Evolutionary conservation across 2,329 filamentous ascomycete genomes (phyloP).

Genomic region (Colletotrichum orbiculare): DNA sequence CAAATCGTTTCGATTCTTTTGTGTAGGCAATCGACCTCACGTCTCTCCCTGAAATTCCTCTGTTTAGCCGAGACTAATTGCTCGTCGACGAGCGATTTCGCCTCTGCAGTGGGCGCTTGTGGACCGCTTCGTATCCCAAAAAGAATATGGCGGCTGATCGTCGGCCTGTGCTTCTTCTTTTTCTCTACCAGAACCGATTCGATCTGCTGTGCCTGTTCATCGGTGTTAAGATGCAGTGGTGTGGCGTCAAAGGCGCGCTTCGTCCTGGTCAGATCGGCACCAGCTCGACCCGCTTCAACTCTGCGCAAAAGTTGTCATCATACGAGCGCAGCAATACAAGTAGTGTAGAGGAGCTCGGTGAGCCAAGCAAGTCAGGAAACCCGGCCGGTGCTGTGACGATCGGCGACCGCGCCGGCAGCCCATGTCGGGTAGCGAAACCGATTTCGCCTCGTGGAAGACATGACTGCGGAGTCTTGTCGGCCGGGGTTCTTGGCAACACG

Average conservation of each 20-base stretch:
- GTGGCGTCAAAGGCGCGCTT: slow-evolving; percentile 27
- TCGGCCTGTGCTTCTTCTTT: slow-evolving; percentile 7
- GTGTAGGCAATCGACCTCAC: too few species aligned
- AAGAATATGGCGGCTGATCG: slow-evolving; percentile 14
- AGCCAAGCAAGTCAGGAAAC: slow-evolving; percentile 9
- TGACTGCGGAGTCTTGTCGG: slow-evolving; percentile 1
- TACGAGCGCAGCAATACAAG: neutral
- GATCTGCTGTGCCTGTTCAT: slow-evolving; percentile 24
- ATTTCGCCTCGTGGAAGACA: neutral
- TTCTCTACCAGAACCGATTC: neutral
- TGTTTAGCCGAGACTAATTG: neutral
- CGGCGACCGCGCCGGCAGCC: slow-evolving; percentile 8
- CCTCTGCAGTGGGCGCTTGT: slow-evolving; percentile 13
- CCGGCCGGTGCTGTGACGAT: slow-evolving; percentile 13
- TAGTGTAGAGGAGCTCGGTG: neutral
- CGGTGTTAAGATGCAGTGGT: slow-evolving; percentile 13
- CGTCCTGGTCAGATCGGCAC: slow-evolving; percentile 18
- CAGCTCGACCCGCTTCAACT: slow-evolving; percentile 15
- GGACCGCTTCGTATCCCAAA: slow-evolving; percentile 24
- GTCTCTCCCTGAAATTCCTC: slow-evolving; percentile 2
- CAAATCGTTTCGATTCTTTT: too few species aligned
- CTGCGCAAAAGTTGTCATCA: slow-evolving; percentile 4
- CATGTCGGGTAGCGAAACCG: slow-evolving; percentile 4
- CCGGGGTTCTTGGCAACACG: neutral
- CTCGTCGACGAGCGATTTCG: slow-evolving; percentile 4